A percentile compares a stretch with the other conserved stretches of the same genome.
Conservation (phyloP, 2,329 filamentous ascomycete genomes). For the Talaromyces amestolkiae region DNA sequence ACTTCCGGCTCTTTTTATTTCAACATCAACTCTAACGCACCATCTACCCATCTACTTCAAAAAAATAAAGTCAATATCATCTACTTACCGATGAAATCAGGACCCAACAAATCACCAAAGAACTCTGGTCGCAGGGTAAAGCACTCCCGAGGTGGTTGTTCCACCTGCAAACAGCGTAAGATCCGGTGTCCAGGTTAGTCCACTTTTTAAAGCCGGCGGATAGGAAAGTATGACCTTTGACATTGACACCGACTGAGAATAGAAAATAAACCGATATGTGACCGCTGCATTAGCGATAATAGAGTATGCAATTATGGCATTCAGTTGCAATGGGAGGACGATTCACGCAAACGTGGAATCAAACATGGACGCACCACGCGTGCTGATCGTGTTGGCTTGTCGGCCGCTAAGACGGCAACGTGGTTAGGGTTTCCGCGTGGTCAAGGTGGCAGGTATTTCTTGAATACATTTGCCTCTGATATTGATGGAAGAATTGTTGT, state of each 20-base stretch:
- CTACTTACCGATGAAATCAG: conserved; percentile 3
- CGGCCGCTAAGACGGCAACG: conserved; percentile 7
- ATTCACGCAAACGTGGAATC: conserved; percentile 20
- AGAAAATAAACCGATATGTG: conserved; percentile 21
- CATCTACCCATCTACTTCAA: background rate
- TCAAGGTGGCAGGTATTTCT: conserved; percentile 16
- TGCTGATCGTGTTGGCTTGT: conserved; percentile 16
- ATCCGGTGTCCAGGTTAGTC: conserved; percentile 21
- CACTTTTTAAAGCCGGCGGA: background rate
- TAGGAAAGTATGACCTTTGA: background rate
- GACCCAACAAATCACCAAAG: conserved; percentile 5
- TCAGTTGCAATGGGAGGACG: conserved; percentile 21
- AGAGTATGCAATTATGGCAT: conserved; percentile 17
- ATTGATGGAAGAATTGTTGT: conserved; percentile 14
- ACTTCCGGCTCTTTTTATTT: background rate
- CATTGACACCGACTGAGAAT: background rate
- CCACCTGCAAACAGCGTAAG: conserved; percentile 21
- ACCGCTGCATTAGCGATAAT: conserved; percentile 18
- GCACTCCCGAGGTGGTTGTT: conserved; percentile 20
- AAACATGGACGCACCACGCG: conserved; percentile 20
- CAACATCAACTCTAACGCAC: background rate
- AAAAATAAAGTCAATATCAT: background rate
- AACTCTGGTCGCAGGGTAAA: conserved; percentile 21
- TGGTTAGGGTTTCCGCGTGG: conserved; percentile 15
- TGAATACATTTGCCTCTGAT: conserved; percentile 19